Percentiles rank a stretch among this genome's conserved stretches.
Evolutionary conservation across 148 eudicot genomes (phyloP).

Genomic region (Amaranthus cruentus): DNA sequence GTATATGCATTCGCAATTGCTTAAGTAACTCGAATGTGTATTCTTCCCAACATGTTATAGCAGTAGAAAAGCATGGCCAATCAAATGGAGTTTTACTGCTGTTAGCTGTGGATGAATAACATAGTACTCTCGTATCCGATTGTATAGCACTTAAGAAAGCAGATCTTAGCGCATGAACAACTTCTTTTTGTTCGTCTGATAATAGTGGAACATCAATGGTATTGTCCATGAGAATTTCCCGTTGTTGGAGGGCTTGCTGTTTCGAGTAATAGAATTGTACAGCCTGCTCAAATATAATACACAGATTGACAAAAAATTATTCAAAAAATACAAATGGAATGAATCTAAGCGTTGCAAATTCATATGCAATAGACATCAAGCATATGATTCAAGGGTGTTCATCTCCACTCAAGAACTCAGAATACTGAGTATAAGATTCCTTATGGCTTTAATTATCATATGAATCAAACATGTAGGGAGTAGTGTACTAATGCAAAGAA

Average conservation of each 20-base stretch:
- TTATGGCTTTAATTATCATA: neutral
- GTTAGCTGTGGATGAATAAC: neutral
- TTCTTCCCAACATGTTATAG: constrained; percentile 54
- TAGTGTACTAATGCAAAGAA: neutral
- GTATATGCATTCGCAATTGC: constrained; percentile 48
- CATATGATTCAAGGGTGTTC: neutral
- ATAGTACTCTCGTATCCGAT: constrained; percentile 33
- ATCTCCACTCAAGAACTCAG: neutral
- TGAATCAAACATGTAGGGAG: no score
- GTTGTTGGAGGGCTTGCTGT: constrained; percentile 24
- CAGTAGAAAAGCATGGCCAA: constrained; percentile 47
- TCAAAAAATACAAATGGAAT: neutral
- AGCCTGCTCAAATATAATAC: constrained; percentile 38
- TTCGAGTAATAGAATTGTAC: constrained; percentile 79
- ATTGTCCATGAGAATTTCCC: constrained; percentile 14
- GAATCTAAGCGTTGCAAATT: neutral
- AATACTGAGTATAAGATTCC: neutral
- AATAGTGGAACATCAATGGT: constrained; percentile 24
- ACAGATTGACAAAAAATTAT: neutral
- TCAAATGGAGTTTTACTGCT: constrained; percentile 27
- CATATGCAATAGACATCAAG: neutral
- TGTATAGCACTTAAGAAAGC: constrained; percentile 35
- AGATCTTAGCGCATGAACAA: constrained; percentile 29
- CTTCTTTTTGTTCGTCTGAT: constrained; percentile 41
- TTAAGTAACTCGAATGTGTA: constrained; percentile 42